Evolutionary conservation across 371 early-diverging fungal genomes (phyloP), one percentile per base, ranked within the genome.

Genomic region (Basidiobolus heterosporus): DNA sequence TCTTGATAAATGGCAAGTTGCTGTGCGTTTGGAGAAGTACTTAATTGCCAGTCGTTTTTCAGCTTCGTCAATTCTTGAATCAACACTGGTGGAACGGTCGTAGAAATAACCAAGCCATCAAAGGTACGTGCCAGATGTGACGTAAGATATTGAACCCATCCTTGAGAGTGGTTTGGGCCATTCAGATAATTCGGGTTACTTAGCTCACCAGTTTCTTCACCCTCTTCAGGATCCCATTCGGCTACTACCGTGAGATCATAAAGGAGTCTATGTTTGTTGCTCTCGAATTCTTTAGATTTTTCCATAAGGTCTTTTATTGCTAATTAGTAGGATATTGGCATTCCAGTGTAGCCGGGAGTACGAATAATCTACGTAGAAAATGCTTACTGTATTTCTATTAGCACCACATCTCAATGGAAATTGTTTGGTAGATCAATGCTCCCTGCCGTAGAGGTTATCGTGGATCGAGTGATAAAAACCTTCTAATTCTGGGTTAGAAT

Each of bases 11-110:
- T 60, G 1, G 65, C 65, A 1, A 65, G 52, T 18, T 53, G 49
- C 21, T 56, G 55, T n/a, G 58, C 58, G 44, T 65, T 51, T 6
- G 65, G 65, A 8, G 60, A 60, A 6, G 56, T 41, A 5, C 54
- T 46, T 46, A 62, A 50, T 38, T 54, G 55, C 62, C 62, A 62
- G 1, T 62, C 47, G 7, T 58, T 58, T 24, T 51, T 57, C 15
- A 62, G 36, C 15, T 58, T 55, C 11, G 62, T 52, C 21, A 55
- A 49, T 1, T 56, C 53, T 16, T 58, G 60, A 18, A 62, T 46
- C n/a, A 62, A 37, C 0, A 56, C 62, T 0, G 61, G 59, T 38
- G 65, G 65, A n/a, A 64, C 61, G n/a, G 65, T 59, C 5, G 65
- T 62, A 35, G 62, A 51, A 51, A 51, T 47, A 6, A 35, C 38